Percentiles rank a stretch among this genome's conserved stretches.
These are phyloP conservation scores for Trichosanthes truncata DNA, from an alignment of 306 rosid genomes.

Conservation along the genomic window DNA sequence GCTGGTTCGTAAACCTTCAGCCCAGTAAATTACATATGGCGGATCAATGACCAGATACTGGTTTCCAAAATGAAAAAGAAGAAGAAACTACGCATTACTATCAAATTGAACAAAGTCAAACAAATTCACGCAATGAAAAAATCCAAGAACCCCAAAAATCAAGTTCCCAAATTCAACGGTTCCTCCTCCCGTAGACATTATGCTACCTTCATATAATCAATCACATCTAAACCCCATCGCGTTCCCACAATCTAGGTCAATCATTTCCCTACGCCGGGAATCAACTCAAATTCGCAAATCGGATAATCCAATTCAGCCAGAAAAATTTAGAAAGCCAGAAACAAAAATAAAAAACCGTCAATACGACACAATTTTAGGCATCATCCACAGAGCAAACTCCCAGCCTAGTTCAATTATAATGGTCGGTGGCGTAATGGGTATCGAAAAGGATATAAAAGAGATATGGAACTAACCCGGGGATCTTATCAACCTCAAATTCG, in stretches of 20 bases:
- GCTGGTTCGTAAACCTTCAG: background rate
- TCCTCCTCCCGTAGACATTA: background rate
- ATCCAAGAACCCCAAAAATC: background rate
- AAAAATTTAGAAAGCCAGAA: background rate
- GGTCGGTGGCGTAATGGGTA: background rate
- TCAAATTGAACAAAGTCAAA: background rate
- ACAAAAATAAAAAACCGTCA: background rate
- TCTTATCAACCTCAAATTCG: conserved; percentile 82
- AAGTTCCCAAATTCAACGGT: background rate
- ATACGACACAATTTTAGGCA: background rate
- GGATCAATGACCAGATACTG: background rate
- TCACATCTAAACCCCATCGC: background rate
- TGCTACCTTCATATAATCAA: background rate
- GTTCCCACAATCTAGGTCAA: background rate
- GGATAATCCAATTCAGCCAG: background rate
- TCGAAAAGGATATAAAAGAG: background rate
- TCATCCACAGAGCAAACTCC: background rate
- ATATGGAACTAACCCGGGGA: conserved; percentile 54
- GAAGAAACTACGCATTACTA: background rate
- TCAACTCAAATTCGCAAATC: background rate
- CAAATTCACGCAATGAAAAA: background rate
- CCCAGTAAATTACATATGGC: background rate
- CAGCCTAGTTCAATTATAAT: background rate
- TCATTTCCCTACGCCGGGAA: background rate
- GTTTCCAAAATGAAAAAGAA: background rate